Base-by-base conservation (phyloP, 805 yeast species). In the Suhomyces prunicola region DNA sequence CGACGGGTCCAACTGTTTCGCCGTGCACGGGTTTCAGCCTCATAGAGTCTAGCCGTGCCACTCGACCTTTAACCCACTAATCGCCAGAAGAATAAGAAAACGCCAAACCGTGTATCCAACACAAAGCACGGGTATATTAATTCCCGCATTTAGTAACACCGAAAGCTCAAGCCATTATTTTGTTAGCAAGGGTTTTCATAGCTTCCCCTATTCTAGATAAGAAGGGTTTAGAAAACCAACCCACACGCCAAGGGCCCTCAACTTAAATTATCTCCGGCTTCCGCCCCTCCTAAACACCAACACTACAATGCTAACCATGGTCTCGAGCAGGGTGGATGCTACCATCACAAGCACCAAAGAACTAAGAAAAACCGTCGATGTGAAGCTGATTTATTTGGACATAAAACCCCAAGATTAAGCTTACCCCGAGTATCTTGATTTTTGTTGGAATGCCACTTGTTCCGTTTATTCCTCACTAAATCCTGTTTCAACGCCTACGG, bases 141-240 rank as follows among this genome's bases (percentile, higher is more conserved):
- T 33, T 33, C 24, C 42, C 23, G 42, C 23, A 39, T 39, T 17
- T 3, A 19, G 42, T 39, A 39, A 39, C 42, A 39, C 42, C 42
- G 42, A 39, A 17, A 19, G 24, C 24, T 19, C 19, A 39, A 39
- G 42, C 10, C 23, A 17, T 19, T 10, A 17, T 39, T 17, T 39
- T 17, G 24, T 4, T 39, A 17, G 17, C 6, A 19, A 13, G 24
- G 42, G 42, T 17, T 9, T 27, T 4, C 10, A 1, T 29, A 24
- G 42, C 22, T 47, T 35, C 49, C 49, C 49, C 49, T 47, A 47
- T 47, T 47, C 49, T 35, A 41, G 35, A 2, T 47, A 47, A 36
- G 44, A 46, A 39, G 24, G 42, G 42, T 8, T 9, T 17, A 3
- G 19, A 10, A 36, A 17, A 19, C 7, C 13, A 39, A 39, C 8